These are phyloP conservation scores for Nemania sp. DNA, from an alignment of 2,329 filamentous ascomycete genomes.

Conservation along the genomic window DNA sequence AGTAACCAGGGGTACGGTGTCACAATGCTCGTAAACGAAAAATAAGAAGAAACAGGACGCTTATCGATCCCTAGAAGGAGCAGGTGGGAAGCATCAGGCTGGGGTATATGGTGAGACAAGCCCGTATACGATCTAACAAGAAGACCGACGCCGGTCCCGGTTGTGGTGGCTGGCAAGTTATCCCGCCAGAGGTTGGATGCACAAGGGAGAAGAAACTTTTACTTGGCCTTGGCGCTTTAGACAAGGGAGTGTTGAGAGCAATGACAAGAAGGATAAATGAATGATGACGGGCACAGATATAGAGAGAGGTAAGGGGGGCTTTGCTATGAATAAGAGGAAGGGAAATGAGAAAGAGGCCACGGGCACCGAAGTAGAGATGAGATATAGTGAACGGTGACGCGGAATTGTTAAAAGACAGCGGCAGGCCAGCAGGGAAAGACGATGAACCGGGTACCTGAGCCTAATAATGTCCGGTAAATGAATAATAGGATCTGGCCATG, in stretches of 20 bases:
- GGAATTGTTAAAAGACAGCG: conserved; percentile 15
- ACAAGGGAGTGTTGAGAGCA: not conserved
- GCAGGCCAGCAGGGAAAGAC: not conserved
- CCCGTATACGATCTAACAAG: conserved; percentile 8
- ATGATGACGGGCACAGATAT: not conserved
- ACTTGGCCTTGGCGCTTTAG: not conserved
- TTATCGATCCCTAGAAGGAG: conserved; percentile 1
- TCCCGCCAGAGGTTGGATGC: not conserved
- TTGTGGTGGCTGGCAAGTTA: conserved; percentile 13
- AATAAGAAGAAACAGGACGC: conserved; percentile 17
- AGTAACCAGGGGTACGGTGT: conserved; percentile 26
- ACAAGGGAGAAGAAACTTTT: conserved; percentile 1
- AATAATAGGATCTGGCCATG: conserved; percentile 33
- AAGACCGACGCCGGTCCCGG: conserved; percentile 2
- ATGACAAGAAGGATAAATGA: not conserved
- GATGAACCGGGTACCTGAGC: conserved; percentile 19
- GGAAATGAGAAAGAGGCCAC: not conserved
- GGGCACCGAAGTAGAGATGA: conserved; percentile 10
- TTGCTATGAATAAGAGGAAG: conserved; percentile 21
- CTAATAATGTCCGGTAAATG: conserved; percentile 27
- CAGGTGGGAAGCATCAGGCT: not conserved
- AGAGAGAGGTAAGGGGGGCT: not conserved
- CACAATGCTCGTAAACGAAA: conserved; percentile 44
- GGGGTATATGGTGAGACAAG: conserved; percentile 1
- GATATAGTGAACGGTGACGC: conserved; percentile 9